phyloP scores from a whole-genome alignment of 768 basidiomycete genomes.

The Suillus placidus region DNA sequence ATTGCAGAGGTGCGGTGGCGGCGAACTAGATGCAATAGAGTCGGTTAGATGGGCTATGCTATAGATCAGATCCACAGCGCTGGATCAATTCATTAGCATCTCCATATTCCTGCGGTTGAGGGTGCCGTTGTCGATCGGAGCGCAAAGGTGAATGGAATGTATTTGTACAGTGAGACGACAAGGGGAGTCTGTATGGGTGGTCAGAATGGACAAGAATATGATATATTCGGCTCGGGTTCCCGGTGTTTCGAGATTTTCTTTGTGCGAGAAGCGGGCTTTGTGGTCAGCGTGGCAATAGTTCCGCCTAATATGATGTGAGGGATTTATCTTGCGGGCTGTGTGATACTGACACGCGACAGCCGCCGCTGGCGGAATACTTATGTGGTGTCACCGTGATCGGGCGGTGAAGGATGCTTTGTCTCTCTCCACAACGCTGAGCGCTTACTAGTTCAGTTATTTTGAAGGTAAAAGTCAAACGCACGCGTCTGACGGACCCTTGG shows the following conservation, averaged over 20 bases:
- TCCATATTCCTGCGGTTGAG: constrained; percentile 1
- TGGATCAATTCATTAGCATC: constrained; percentile 2
- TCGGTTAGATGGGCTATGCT: neutral
- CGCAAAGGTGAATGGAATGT: neutral
- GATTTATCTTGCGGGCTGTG: neutral
- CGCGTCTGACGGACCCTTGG: neutral
- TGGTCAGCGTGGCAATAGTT: neutral
- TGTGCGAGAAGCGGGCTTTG: neutral
- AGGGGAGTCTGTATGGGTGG: constrained; percentile 1
- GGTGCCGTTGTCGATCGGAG: constrained; percentile 1
- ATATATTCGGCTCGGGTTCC: neutral
- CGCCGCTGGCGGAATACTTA: neutral
- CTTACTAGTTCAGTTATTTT: too few relatives aligned
- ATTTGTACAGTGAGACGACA: neutral
- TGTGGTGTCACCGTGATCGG: neutral
- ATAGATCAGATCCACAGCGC: neutral
- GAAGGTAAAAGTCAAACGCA: constrained; percentile 1
- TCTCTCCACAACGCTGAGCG: neutral
- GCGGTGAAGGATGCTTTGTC: neutral
- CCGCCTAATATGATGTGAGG: constrained; percentile 3
- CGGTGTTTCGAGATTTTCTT: constrained; percentile 1
- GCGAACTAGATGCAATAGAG: neutral
- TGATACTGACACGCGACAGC: neutral
- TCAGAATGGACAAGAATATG: neutral
- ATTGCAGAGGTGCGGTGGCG: neutral